Evolutionary conservation across 129 eudicot genomes (phyloP), one percentile per base, ranked within the genome.

Genomic region (Artemisia annua): DNA sequence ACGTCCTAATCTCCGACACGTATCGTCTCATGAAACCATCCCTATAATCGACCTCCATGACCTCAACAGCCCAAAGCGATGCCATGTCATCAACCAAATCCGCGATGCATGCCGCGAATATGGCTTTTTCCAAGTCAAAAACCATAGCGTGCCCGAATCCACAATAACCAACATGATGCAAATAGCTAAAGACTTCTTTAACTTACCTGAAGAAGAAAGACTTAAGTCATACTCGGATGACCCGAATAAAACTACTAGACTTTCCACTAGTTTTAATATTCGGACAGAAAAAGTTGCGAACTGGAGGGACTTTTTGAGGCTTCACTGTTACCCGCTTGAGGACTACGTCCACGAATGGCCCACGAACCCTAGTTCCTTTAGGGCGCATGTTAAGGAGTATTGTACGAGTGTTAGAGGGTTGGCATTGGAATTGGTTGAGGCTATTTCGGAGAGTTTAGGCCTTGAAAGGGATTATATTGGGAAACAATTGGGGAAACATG

Each of bases 101-200:
- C 84, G 77, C 3, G 63, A 13, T 22, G 87, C 84, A 1, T 83
- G 87, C 32, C 77, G 49, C 1, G 73, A 80, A 0, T 16, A 80
- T 16, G 87, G 84, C 54, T 83, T 83, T 53, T 83, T 83, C 13
- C 87, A 83, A 59, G 79, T 83, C 5, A 76, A 80, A 15, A 80
- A 83, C 73, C 87, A 83, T 13, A 72, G 77, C 0, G 66, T 83
- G 6, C 80, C 87, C 0, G 70, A 66, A 44, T 30, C 70, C 15
- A 15, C 64, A 39, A 39, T 80, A 59, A 7, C 73, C 28, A 80
- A 76, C 67, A 79, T 83, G 84, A n/a, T 79, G 28, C 10, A 61
- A 2, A 63, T 63, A 28, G 77, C 82, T n/a, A 75, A 64, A 62
- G 74, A 76, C 3, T 84, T 84, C 62, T 84, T 84, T 46, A 17